A percentile compares a stretch with the other conserved stretches of the same genome.
Evolutionary conservation across 805 yeast genomes (phyloP).

Genomic region (Pichia californica): DNA sequence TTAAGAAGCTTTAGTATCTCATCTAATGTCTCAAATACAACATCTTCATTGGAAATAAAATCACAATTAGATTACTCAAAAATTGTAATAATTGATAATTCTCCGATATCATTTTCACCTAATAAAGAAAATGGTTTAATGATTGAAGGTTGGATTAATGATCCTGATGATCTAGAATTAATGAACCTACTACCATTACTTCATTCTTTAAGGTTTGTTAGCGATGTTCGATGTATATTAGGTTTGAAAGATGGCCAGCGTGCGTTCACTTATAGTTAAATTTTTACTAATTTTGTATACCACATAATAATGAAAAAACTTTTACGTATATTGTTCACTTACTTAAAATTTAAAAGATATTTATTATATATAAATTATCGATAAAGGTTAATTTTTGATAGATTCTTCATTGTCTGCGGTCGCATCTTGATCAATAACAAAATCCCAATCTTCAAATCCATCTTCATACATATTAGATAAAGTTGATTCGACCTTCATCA

Average conservation of each 20-base stretch:
- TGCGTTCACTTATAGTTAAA: conserved; percentile 37
- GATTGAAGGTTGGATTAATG: conserved; percentile 97
- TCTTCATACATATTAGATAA: conserved; percentile 30
- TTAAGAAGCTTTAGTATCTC: conserved; percentile 12
- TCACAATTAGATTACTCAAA: conserved; percentile 60
- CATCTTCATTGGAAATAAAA: neutral
- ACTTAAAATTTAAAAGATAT: no score
- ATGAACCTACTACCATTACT: conserved; percentile 76
- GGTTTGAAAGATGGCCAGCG: conserved; percentile 70
- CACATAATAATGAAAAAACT: no score
- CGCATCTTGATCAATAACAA: conserved; percentile 4
- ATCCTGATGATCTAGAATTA: conserved; percentile 83
- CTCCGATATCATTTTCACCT: conserved; percentile 81
- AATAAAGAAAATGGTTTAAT: conserved; percentile 86
- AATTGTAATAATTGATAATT: conserved; percentile 80
- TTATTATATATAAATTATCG: no score
- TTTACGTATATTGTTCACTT: no score
- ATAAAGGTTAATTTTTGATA: no score
- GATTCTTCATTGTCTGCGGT: no score
- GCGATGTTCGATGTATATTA: conserved; percentile 76
- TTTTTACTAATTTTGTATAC: no score
- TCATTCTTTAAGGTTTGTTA: conserved; percentile 66
- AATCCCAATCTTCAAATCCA: conserved; percentile 39
- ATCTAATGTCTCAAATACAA: conserved; percentile 6
- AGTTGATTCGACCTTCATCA: conserved; percentile 28